Evolutionary conservation across 2,329 filamentous ascomycete genomes (phyloP).

Genomic region (Trichoderma koningii): DNA sequence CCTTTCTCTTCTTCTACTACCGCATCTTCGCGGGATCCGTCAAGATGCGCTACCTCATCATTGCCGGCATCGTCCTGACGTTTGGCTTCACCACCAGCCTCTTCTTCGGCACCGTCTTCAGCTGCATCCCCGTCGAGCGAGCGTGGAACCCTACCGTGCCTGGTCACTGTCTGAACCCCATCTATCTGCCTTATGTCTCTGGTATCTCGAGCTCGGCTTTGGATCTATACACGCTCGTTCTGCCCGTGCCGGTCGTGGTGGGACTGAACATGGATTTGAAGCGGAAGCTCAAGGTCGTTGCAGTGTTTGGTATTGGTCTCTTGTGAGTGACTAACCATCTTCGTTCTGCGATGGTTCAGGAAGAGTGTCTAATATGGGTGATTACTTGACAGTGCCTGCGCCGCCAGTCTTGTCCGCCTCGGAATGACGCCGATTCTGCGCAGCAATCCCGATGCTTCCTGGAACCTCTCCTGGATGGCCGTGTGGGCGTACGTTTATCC

Average conservation of each 20-base stretch:
- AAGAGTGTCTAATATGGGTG: neutral
- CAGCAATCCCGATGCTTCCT: neutral
- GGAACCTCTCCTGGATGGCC: conserved; percentile 8
- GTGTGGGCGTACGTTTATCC: neutral
- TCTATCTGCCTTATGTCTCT: conserved; percentile 1
- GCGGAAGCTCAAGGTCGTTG: neutral
- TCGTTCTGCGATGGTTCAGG: too few relatives aligned
- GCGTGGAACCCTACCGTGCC: neutral
- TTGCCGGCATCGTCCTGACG: neutral
- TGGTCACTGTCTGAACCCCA: neutral
- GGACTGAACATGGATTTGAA: conserved; percentile 6
- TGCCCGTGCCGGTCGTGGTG: conserved; percentile 1
- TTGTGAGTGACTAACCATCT: neutral
- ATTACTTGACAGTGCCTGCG: neutral
- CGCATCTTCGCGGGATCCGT: neutral
- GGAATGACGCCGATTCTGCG: neutral
- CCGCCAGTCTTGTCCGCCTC: neutral
- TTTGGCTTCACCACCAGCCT: neutral
- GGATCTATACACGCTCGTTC: neutral
- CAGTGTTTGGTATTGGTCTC: conserved; percentile 6
- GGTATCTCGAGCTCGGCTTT: neutral
- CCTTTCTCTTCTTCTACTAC: conserved; percentile 10
- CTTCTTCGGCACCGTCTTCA: conserved; percentile 9
- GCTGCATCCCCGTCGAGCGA: conserved; percentile 4
- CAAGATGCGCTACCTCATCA: neutral